Evolutionary conservation across 306 rosid genomes (phyloP).

Genomic region (Ammopiptanthus mongolicus): DNA sequence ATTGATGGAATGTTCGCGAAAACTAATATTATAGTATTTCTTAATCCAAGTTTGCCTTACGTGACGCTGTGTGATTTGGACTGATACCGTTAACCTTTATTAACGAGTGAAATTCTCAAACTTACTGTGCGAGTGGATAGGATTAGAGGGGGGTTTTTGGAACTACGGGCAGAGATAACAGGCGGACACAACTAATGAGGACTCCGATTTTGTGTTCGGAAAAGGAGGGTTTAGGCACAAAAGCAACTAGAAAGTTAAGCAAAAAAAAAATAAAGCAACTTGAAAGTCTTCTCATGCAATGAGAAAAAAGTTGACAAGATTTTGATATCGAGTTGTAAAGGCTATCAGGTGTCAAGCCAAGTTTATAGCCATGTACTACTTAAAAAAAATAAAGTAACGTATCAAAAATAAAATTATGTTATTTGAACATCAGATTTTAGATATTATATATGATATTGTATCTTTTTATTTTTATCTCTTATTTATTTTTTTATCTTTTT

Average conservation of each 20-base stretch:
- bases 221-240: slow-evolving; percentile 39
- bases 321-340: slow-evolving; percentile 54
- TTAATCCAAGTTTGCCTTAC: not conserved
- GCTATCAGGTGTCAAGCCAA: slow-evolving; percentile 23
- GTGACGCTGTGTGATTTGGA: slow-evolving; percentile 24
- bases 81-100: slow-evolving; percentile 6
- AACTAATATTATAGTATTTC: not conserved
- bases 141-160: slow-evolving; percentile 32
- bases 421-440: too few relatives aligned
- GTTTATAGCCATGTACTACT: slow-evolving; percentile 25
- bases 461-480: too few relatives aligned
- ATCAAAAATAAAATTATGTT: too few relatives aligned
- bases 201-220: slow-evolving; percentile 40
- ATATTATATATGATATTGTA: too few relatives aligned
- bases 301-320: slow-evolving; percentile 46
- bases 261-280: too few relatives aligned
- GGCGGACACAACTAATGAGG: slow-evolving; percentile 26
- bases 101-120: not conserved
- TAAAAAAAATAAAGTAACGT: not conserved
- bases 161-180: not conserved
- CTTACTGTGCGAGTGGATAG: slow-evolving; percentile 40
- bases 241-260: too few relatives aligned
- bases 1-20: not conserved
- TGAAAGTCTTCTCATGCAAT: slow-evolving; percentile 38
- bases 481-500: too few relatives aligned